phyloP scores from a whole-genome alignment of 2,329 filamentous ascomycete species.

The Mycosphaerelloides madeirae region DNA sequence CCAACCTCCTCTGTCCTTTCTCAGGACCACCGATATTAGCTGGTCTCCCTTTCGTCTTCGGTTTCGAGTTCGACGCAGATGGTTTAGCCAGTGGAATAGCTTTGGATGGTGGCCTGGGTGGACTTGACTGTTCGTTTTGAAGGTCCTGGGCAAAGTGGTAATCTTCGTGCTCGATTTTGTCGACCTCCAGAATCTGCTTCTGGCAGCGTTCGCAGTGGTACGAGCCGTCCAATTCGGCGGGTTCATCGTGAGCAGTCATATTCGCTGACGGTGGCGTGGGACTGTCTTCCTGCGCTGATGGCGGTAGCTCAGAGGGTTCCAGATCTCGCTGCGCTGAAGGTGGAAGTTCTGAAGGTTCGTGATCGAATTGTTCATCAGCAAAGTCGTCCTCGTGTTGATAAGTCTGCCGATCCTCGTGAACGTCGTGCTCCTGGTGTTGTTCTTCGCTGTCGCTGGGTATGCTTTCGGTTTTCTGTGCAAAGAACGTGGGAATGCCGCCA shows the following conservation, averaged over 20 bases:
- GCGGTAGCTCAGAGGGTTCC: constrained; percentile 14
- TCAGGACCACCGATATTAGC: constrained; percentile 31
- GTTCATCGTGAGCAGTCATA: neutral
- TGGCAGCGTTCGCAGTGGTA: constrained; percentile 64
- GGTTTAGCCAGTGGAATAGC: constrained; percentile 15
- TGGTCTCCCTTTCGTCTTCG: constrained; percentile 34
- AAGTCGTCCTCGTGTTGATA: constrained; percentile 5
- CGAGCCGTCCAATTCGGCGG: constrained; percentile 20
- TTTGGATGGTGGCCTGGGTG: constrained; percentile 20
- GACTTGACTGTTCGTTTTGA: constrained; percentile 56
- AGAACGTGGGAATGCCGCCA: constrained; percentile 35
- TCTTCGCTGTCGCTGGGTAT: constrained; percentile 17
- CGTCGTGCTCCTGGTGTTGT: constrained; percentile 8
- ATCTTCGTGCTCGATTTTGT: constrained; percentile 74
- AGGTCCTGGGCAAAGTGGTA: constrained; percentile 93
- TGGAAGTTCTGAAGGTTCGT: constrained; percentile 3
- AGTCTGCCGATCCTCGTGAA: constrained; percentile 2
- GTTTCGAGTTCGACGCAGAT: constrained; percentile 21
- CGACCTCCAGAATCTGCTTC: constrained; percentile 50
- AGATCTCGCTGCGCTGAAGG: constrained; percentile 7
- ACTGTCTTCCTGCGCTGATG: constrained; percentile 14
- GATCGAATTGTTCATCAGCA: neutral
- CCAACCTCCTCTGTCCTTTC: constrained; percentile 44
- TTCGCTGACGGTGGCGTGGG: neutral
- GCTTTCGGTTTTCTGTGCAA: constrained; percentile 23